A percentile compares a stretch with the other conserved stretches of the same genome.
Conservation (phyloP, 345 rosid species). For the Euphorbia lathyris region DNA sequence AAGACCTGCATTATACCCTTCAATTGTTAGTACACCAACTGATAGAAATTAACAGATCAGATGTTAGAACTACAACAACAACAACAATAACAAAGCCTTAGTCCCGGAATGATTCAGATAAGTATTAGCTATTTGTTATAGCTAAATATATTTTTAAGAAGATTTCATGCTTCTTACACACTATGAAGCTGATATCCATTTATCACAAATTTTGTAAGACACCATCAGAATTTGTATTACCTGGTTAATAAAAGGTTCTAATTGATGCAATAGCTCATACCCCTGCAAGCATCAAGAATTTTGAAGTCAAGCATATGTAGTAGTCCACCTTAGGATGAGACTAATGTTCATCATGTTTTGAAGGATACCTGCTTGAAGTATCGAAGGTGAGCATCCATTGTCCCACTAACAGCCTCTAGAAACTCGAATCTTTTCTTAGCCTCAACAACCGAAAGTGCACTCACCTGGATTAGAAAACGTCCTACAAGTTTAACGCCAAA, state of each 20-base stretch:
- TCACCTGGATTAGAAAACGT: conserved; percentile 42
- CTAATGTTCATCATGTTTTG: conserved; percentile 12
- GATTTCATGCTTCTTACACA: not conserved
- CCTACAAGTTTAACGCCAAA: conserved; percentile 1
- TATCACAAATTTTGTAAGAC: not conserved
- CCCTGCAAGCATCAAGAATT: conserved; percentile 42
- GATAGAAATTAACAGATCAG: not conserved
- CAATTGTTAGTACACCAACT: not conserved
- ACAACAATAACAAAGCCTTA: no score
- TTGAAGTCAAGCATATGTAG: conserved; percentile 3
- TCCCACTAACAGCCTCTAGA: conserved; percentile 68
- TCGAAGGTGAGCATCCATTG: conserved; percentile 68
- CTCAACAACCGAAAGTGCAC: conserved; percentile 61
- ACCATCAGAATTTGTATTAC: conserved; percentile 28
- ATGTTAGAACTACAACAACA: not conserved
- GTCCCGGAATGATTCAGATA: no score
- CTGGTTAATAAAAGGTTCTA: conserved; percentile 83
- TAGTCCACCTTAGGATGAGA: not conserved
- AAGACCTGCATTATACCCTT: conserved; percentile 41
- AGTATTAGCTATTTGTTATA: not conserved
- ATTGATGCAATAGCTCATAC: conserved; percentile 66
- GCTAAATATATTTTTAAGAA: not conserved
- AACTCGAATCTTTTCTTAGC: conserved; percentile 68
- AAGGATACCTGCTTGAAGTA: conserved; percentile 64
- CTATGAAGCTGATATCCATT: not conserved